Evolutionary conservation across 2,329 filamentous ascomycete species (phyloP).

Genomic region (Davidsoniella virescens): DNA sequence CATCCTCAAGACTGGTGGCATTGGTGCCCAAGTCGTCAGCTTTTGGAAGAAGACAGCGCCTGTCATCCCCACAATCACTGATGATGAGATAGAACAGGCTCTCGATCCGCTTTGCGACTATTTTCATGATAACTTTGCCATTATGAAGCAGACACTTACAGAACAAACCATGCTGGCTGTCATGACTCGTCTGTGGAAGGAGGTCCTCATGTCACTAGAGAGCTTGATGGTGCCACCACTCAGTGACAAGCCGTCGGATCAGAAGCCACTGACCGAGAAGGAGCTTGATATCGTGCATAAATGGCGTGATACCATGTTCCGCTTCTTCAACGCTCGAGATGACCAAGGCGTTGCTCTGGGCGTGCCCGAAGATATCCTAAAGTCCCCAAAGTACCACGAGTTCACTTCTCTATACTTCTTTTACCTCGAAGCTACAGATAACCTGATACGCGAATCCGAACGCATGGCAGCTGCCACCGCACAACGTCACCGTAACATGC

Average conservation of each 20-base stretch:
- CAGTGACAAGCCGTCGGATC: conserved; percentile 81
- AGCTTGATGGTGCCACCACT: conserved; percentile 78
- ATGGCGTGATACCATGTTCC: conserved; percentile 80
- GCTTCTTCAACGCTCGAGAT: conserved; percentile 88
- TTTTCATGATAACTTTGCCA: conserved; percentile 96
- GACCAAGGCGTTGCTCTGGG: conserved; percentile 72
- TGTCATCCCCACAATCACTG: conserved; percentile 39
- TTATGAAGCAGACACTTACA: conserved; percentile 94
- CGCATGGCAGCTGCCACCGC: conserved; percentile 83
- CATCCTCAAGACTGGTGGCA: conserved; percentile 54
- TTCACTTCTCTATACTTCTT: conserved; percentile 95
- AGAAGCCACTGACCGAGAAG: conserved; percentile 67
- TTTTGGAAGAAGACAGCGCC: conserved; percentile 46
- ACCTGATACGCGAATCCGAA: conserved; percentile 86
- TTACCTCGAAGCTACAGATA: conserved; percentile 86
- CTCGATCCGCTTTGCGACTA: conserved; percentile 78
- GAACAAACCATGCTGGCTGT: conserved; percentile 95
- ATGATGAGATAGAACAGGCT: conserved; percentile 61
- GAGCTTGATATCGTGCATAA: conserved; percentile 91
- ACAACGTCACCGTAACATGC: conserved; percentile 55
- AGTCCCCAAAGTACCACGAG: conserved; percentile 96
- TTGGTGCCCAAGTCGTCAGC: conserved; percentile 56
- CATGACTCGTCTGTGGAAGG: conserved; percentile 97
- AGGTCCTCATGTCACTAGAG: conserved; percentile 85
- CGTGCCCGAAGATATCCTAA: conserved; percentile 78